Conservation (phyloP, 2,329 filamentous ascomycete species). For the Alternaria triticina region DNA sequence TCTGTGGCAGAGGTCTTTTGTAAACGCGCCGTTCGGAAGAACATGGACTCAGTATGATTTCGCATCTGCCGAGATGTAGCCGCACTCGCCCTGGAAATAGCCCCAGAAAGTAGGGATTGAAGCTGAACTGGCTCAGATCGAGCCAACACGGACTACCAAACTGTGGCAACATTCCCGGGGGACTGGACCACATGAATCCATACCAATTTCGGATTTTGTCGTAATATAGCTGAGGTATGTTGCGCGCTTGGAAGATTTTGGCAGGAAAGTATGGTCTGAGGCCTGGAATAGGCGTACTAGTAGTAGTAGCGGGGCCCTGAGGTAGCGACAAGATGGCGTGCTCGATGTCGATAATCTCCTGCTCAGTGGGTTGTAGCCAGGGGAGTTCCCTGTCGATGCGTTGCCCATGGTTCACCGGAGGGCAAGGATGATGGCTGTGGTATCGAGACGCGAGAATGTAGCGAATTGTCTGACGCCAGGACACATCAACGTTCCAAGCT, state of each 20-base stretch:
- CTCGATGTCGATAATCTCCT: background rate
- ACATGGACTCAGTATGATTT: background rate
- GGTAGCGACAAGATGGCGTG: background rate
- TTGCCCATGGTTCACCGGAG: background rate
- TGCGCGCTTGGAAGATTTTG: background rate
- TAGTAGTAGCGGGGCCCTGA: background rate
- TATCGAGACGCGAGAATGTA: background rate
- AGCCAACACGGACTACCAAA: background rate
- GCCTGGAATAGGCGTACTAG: too few species aligned
- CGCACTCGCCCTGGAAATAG: background rate
- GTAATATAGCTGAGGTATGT: background rate
- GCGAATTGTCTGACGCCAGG: background rate
- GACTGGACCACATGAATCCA: background rate
- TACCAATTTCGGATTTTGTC: background rate
- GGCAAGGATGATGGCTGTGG: background rate
- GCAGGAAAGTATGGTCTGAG: background rate
- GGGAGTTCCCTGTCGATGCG: background rate
- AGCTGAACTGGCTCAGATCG: background rate
- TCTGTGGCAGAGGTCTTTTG: background rate
- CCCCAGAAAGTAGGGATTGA: background rate
- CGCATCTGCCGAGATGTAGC: background rate
- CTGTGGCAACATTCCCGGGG: background rate
- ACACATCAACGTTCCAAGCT: background rate
- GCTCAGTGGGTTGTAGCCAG: background rate
- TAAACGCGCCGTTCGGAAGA: background rate